Conservation (phyloP, 805 yeast genomes). For the Lipomyces starkeyi region DNA sequence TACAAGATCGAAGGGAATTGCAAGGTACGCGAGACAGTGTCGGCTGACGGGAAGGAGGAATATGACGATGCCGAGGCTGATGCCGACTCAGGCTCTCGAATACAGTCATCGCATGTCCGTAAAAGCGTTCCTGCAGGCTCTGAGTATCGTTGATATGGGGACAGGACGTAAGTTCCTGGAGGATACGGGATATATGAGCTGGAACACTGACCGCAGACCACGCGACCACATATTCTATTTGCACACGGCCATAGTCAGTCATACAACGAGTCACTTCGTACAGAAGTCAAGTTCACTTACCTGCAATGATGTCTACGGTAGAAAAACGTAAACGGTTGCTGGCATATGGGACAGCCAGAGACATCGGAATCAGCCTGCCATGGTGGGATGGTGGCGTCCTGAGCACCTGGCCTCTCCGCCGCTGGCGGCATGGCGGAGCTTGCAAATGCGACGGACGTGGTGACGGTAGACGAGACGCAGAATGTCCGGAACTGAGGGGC, state of each 20-base stretch:
- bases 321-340: conserved; percentile 59
- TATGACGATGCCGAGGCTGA: conserved; percentile 54
- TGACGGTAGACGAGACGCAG: neutral
- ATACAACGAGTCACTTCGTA: neutral
- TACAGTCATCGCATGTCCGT: conserved; percentile 78
- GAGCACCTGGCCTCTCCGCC: conserved; percentile 10
- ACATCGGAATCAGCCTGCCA: conserved; percentile 78
- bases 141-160: conserved; percentile 55
- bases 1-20: conserved; percentile 15
- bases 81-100: conserved; percentile 62
- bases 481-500: neutral
- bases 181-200: conserved; percentile 58
- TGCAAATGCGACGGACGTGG: conserved; percentile 17
- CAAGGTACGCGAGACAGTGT: conserved; percentile 10
- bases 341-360: conserved; percentile 61
- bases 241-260: conserved; percentile 29
- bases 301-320: conserved; percentile 84
- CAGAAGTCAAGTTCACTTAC: conserved; percentile 38
- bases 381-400: conserved; percentile 23
- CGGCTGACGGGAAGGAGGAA: conserved; percentile 22
- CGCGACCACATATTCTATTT: conserved; percentile 66
- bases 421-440: conserved; percentile 11
- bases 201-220: conserved; percentile 77
- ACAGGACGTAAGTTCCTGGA: conserved; percentile 62
- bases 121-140: conserved; percentile 64